Base-by-base conservation (phyloP, 345 rosid species). In the Trapa incisa region DNA sequence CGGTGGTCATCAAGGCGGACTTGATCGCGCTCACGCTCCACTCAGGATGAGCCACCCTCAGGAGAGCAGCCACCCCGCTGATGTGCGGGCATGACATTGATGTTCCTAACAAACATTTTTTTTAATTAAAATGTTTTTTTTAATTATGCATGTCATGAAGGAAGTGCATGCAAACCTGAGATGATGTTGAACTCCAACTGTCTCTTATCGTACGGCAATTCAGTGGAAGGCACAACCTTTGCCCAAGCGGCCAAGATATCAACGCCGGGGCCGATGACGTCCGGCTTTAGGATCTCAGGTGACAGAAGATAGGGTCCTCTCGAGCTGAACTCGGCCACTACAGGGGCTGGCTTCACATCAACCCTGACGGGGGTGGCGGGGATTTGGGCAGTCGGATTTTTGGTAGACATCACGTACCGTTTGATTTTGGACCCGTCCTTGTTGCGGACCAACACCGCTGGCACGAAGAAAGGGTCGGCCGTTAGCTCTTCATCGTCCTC, bases 61-160 rank as follows among this genome's bases (percentile, higher is more conserved):
- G 72, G 66, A 88, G 75, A 22, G 96, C 98, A 2, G 87, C 96
- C 17, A 92, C 71, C 13, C 98, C 98, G 43, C 93, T 89, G 37
- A 89, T 77, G 72, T 89, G 98, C 2, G 98, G 98, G 83, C 96
- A 89, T 1, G 98, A 86, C 98, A 92, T 92, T 0, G 98, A 92
- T 11, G 98, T 92, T 52, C 98, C 96, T 91, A 65, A 74, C 29
- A 22, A 22, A 22, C 29, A 22, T 22, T 22, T 22, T 22, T 22
- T 22, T 22, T 22, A 22, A 22, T 22, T 22, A 22, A 22, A 22
- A 22, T 22, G 29, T 22, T 22, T 22, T 22, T 22, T 22, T 22
- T 22, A 22, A 22, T 22, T 22, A 22, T 22, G 29, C 29, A 41
- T 41, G 43, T 41, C 43, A 41, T 41, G 43, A 16, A 13, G 16